A percentile compares a stretch with the other conserved stretches of the same genome.
phyloP scores from a whole-genome alignment of 805 yeast genomes.

The Lachancea kluyveri region DNA sequence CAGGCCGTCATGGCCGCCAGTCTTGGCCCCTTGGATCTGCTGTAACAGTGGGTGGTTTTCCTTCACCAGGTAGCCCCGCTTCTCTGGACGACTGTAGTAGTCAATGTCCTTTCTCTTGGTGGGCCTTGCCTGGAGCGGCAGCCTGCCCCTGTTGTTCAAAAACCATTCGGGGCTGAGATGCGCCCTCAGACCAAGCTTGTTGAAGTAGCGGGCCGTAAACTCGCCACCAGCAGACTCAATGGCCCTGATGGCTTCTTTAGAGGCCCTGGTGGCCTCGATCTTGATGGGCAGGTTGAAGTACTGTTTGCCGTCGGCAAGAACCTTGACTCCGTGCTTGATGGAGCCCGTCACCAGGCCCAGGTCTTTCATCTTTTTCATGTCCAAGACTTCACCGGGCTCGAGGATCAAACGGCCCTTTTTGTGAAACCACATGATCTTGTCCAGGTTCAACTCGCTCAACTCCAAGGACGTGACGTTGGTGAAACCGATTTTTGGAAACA shows the following conservation, averaged over 20 bases:
- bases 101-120: slow-evolving; percentile 72
- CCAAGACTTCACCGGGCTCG: slow-evolving; percentile 53
- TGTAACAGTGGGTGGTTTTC: slow-evolving; percentile 29
- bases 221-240: slow-evolving; percentile 71
- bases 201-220: slow-evolving; percentile 66
- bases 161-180: slow-evolving; percentile 72
- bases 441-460: slow-evolving; percentile 56
- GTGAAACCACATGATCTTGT: slow-evolving; percentile 64
- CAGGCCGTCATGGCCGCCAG: slow-evolving; percentile 13
- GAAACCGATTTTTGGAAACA: slow-evolving; percentile 87
- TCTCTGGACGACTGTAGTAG: slow-evolving; percentile 63
- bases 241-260: slow-evolving; percentile 62
- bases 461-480: slow-evolving; percentile 53
- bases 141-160: slow-evolving; percentile 61
- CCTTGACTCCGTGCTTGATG: slow-evolving; percentile 72
- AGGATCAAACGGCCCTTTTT: slow-evolving; percentile 58
- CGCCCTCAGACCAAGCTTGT: slow-evolving; percentile 61
- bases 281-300: slow-evolving; percentile 51
- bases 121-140: slow-evolving; percentile 85
- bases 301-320: slow-evolving; percentile 62
- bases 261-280: slow-evolving; percentile 79
- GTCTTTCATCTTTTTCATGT: slow-evolving; percentile 71
- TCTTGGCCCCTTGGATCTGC: slow-evolving; percentile 18
- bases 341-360: slow-evolving; percentile 68
- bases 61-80: slow-evolving; percentile 67